Evolutionary conservation across 2,329 filamentous ascomycete genomes (phyloP).

Genomic region (Chaetomium globosum): DNA sequence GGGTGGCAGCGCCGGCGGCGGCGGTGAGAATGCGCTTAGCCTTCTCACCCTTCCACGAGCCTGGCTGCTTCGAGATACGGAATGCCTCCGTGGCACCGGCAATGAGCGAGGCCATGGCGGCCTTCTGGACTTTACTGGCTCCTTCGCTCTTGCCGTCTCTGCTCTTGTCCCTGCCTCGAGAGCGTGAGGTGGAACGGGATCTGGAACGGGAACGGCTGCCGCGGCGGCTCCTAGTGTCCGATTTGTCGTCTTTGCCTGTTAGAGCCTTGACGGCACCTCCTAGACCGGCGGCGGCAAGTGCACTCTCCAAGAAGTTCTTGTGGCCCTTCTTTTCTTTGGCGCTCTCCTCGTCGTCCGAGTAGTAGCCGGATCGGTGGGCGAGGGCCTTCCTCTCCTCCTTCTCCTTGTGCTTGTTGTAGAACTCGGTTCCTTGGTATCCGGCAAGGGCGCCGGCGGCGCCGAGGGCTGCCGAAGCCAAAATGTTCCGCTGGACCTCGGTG

Average conservation of each 20-base stretch:
- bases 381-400: conserved; percentile 60
- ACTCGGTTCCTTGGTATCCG: conserved; percentile 64
- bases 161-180: conserved; percentile 45
- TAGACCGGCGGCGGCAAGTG: conserved; percentile 63
- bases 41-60: conserved; percentile 87
- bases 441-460: conserved; percentile 66
- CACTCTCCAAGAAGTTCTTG: conserved; percentile 66
- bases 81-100: conserved; percentile 92
- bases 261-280: conserved; percentile 64
- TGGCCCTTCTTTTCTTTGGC: conserved; percentile 61
- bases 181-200: conserved; percentile 46
- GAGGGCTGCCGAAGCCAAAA: conserved; percentile 61
- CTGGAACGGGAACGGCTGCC: conserved; percentile 49
- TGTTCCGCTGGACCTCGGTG: conserved; percentile 57
- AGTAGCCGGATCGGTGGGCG: conserved; percentile 60
- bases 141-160: conserved; percentile 45
- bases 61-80: conserved; percentile 83
- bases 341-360: conserved; percentile 59
- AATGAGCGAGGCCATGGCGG: conserved; percentile 85
- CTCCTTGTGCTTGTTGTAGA: conserved; percentile 61
- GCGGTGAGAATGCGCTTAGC: conserved; percentile 89
- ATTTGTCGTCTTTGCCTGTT: conserved; percentile 51
- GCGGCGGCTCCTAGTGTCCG: conserved; percentile 54
- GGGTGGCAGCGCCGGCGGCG: conserved; percentile 80
- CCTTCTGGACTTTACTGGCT: conserved; percentile 72